A percentile compares a stretch with the other conserved stretches of the same genome.
These are phyloP conservation scores for Martensiomyces pterosporus DNA, from an alignment of 192 early-diverging fungal species.

Conservation along the genomic window DNA sequence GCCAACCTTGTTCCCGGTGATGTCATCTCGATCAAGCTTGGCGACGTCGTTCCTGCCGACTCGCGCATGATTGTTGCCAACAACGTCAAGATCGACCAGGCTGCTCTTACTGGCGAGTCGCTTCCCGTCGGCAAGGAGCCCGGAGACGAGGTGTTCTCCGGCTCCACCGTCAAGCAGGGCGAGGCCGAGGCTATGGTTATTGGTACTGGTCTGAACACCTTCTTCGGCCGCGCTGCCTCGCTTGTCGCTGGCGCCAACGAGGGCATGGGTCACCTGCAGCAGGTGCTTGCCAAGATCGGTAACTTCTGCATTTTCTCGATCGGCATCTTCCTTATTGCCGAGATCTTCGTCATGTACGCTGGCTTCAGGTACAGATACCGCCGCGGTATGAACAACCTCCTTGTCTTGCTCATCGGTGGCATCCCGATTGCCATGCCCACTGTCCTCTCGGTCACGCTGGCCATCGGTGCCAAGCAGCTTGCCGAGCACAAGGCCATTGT, in stretches of 20 bases:
- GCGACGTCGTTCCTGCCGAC: conserved; percentile 88
- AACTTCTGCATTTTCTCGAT: conserved; percentile 73
- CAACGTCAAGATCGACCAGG: conserved; percentile 67
- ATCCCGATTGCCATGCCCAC: conserved; percentile 82
- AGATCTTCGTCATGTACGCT: conserved; percentile 68
- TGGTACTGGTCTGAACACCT: conserved; percentile 77
- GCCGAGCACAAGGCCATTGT: conserved; percentile 81
- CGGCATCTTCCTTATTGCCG: conserved; percentile 65
- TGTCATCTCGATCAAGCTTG: conserved; percentile 78
- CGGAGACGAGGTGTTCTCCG: conserved; percentile 72
- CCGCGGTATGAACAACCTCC: conserved; percentile 73
- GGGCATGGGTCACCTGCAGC: conserved; percentile 71
- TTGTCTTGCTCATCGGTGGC: conserved; percentile 76
- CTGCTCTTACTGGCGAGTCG: conserved; percentile 70
- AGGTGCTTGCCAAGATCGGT: conserved; percentile 70
- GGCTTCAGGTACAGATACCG: conserved; percentile 66
- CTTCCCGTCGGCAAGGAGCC: conserved; percentile 65
- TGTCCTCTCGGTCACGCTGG: conserved; percentile 73
- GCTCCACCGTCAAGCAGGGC: conserved; percentile 78
- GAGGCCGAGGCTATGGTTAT: conserved; percentile 75
- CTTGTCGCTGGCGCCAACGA: conserved; percentile 69
- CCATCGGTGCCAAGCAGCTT: conserved; percentile 76
- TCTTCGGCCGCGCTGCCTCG: conserved; percentile 78
- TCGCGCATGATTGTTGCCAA: conserved; percentile 68
- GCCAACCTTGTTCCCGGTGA: conserved; percentile 83